These are phyloP conservation scores for Casuarina glauca DNA, from an alignment of 306 rosid species.

Conservation along the genomic window DNA sequence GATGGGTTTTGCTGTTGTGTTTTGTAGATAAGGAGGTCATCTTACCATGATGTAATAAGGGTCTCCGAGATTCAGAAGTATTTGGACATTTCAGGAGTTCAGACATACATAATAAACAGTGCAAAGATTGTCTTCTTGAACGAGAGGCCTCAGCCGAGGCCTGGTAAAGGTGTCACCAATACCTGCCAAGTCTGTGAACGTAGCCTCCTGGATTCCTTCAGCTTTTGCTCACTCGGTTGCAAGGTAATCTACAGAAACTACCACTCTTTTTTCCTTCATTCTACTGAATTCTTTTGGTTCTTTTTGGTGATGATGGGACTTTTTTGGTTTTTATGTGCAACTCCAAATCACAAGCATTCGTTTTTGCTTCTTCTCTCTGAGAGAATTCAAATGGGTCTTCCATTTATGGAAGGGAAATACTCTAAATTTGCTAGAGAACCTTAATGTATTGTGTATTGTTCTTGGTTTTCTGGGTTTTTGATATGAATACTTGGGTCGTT, in stretches of 20 bases:
- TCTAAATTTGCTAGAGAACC: neutral
- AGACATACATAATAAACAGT: constrained; percentile 64
- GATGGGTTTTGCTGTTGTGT: constrained; percentile 22
- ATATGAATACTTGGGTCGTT: constrained; percentile 22
- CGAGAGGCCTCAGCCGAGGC: constrained; percentile 70
- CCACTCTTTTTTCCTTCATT: neutral
- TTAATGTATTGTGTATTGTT: neutral
- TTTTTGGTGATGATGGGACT: neutral
- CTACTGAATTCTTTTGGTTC: neutral
- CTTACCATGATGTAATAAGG: constrained; percentile 78
- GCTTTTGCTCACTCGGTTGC: constrained; percentile 70
- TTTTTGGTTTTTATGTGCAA: too few species aligned
- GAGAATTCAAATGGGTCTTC: neutral
- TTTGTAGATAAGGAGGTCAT: constrained; percentile 68
- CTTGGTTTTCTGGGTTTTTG: neutral
- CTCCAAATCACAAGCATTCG: too few species aligned
- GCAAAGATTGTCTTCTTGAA: constrained; percentile 72
- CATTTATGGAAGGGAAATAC: neutral
- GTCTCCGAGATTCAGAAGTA: constrained; percentile 65
- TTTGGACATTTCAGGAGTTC: constrained; percentile 62
- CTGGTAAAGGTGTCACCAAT: constrained; percentile 62
- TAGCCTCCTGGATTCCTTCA: constrained; percentile 62
- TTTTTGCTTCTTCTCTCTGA: too few species aligned
- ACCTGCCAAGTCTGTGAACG: constrained; percentile 61
- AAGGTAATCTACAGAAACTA: constrained; percentile 35